Base-by-base conservation (phyloP, 106 monocot species). In the Dactylorhiza incarnata region DNA sequence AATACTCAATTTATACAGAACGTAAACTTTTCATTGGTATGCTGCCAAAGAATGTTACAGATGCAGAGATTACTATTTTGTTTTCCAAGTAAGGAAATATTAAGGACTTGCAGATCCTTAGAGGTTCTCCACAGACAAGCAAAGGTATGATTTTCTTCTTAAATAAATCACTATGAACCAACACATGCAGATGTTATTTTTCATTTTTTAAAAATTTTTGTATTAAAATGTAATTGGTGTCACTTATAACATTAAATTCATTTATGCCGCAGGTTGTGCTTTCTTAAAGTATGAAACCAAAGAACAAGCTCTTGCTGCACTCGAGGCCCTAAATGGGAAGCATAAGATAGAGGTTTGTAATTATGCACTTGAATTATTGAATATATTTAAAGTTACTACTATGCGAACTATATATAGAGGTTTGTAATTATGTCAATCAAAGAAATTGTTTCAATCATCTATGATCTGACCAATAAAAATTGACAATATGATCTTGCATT, bases 11-110 rank as follows among this genome's bases (percentile, higher is more conserved):
- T 23, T 72, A 59, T 80, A 9, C 85, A 93, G 96, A 96, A 74
- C 91, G 93, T 81, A 96, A 96, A 58, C 88, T 96, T 80, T 96
- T 96, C 73, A 61, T 96, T 82, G 96, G 96, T 48, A 96, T 96
- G 96, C 93, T 96, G 81, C 96, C 96, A 53, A 96, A 96, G 81
- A 96, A 93, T 74, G 87, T 91, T 4, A 81, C 89, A 66, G 93
- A 93, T 25, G 81, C 77, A 65, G 96, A 96, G 81, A 78, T 96
- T 74, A 80, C 83, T 69, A 63, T 75, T 71, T 78, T 96, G 45
- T 96, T 96, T 79, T 91, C 89, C 19, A 87, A 78, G 48, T 91
- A 96, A 82, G 96, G 96, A 66, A 91, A 74, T 84, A 89, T 96
- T 75, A 93, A 81, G 74, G 96, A 96, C 69, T 56, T 96, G 50